Conservation (phyloP, 2,329 filamentous ascomycete species). For the Colletotrichum orchidophilum region DNA sequence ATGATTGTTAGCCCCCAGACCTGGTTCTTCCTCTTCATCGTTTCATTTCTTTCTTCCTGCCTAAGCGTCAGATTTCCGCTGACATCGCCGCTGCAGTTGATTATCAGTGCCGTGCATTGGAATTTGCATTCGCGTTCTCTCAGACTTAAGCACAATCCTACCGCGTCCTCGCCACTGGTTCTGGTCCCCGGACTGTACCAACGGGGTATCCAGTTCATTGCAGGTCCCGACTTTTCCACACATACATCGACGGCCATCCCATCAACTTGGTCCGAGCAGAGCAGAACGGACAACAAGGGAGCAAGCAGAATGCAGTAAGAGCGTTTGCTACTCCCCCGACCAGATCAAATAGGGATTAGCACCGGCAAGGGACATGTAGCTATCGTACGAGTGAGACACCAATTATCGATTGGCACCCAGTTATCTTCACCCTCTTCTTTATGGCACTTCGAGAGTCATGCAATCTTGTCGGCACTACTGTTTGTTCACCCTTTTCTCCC, state of each 20-base stretch:
- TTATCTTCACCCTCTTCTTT: not conserved
- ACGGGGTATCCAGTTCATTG: not conserved
- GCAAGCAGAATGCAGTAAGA: not conserved
- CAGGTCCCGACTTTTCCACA: not conserved
- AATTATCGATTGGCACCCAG: constrained; percentile 8
- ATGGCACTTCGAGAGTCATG: not conserved
- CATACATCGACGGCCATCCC: not conserved
- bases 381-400: constrained; percentile 16
- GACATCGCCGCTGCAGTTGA: not conserved
- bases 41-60: not conserved
- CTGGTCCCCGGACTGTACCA: not conserved
- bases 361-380: not conserved
- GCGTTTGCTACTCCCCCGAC: not conserved
- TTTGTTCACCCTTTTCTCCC: not conserved
- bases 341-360: not conserved
- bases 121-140: not conserved
- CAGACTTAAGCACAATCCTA: not conserved
- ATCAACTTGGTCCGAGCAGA: not conserved
- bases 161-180: not conserved
- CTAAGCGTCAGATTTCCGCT: not conserved
- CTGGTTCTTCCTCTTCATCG: not conserved
- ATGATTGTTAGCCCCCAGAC: not conserved
- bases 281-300: not conserved
- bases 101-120: not conserved
- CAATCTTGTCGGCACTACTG: not conserved